phyloP scores from a whole-genome alignment of 768 basidiomycete genomes.

The Candolleomyces eurysporus region DNA sequence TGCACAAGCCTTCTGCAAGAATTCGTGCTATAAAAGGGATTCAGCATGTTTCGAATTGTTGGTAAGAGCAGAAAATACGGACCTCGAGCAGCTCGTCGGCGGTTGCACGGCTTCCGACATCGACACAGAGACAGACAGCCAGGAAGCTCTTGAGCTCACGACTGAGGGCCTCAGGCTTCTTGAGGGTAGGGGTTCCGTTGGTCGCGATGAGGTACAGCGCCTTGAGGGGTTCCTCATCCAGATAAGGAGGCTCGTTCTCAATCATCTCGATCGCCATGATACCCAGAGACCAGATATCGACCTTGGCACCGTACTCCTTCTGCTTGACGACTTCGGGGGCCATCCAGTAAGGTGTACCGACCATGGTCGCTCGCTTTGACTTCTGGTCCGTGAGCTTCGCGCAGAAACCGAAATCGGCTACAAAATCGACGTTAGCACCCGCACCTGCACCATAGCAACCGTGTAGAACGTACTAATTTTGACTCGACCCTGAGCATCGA shows the following conservation, averaged over 20 bases:
- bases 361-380: slow-evolving; percentile 97
- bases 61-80: slow-evolving; percentile 24
- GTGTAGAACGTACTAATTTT: slow-evolving; percentile 82
- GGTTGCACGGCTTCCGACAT: slow-evolving; percentile 90
- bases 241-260: slow-evolving; percentile 93
- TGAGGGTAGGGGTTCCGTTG: slow-evolving; percentile 96
- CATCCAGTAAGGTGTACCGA: slow-evolving; percentile 99
- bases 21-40: slow-evolving; percentile 71
- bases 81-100: slow-evolving; percentile 85
- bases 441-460: slow-evolving; percentile 5
- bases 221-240: slow-evolving; percentile 93
- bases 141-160: slow-evolving; percentile 94
- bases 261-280: slow-evolving; percentile 99
- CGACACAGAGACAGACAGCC: slow-evolving; percentile 97
- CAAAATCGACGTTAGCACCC: background rate
- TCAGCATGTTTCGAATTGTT: slow-evolving; percentile 6
- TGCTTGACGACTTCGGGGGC: slow-evolving; percentile 98
- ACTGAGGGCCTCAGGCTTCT: slow-evolving; percentile 91
- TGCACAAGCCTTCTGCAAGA: slow-evolving; percentile 86
- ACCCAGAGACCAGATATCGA: slow-evolving; percentile 95
- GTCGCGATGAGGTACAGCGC: slow-evolving; percentile 96
- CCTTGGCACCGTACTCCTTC: slow-evolving; percentile 95
- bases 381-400: slow-evolving; percentile 96
- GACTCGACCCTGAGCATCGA: slow-evolving; percentile 89
- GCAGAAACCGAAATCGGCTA: slow-evolving; percentile 96